A percentile compares a stretch with the other conserved stretches of the same genome.
Evolutionary conservation across 176 grass and related monocot species (phyloP).

Genomic region (Musa schizocarpa): DNA sequence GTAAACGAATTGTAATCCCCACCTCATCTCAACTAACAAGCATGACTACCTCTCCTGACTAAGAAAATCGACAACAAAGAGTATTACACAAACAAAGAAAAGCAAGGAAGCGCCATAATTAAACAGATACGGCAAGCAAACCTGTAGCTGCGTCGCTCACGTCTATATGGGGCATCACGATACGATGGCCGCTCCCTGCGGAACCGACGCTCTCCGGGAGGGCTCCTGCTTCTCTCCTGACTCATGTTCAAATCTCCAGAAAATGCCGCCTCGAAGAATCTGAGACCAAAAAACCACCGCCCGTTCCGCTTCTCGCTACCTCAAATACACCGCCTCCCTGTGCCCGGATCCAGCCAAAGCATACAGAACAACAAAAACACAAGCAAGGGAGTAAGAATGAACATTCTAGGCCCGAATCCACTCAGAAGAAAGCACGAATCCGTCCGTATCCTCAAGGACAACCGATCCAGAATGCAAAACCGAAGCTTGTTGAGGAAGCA

Average conservation of each 20-base stretch:
- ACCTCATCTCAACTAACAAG: no score
- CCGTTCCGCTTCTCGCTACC: background rate
- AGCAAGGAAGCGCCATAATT: no score
- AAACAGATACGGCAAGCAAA: background rate
- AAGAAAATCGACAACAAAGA: no score
- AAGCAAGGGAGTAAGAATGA: background rate
- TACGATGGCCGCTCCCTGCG: slow-evolving; percentile 5
- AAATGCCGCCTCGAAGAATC: background rate
- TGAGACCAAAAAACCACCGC: background rate
- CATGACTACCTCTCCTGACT: no score
- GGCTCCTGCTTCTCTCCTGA: slow-evolving; percentile 6
- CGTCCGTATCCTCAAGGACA: no score
- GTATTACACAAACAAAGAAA: no score
- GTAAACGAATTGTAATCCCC: no score
- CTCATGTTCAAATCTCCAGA: slow-evolving; percentile 1
- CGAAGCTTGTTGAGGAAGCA: background rate
- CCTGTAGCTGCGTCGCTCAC: slow-evolving; percentile 12
- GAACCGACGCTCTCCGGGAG: slow-evolving; percentile 1
- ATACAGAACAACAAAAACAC: background rate
- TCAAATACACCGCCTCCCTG: background rate
- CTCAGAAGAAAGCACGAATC: no score
- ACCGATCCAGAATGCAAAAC: no score
- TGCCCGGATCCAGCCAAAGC: background rate
- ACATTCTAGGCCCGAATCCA: no score
- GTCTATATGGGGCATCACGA: slow-evolving; percentile 5